A percentile compares a stretch with the other conserved stretches of the same genome.
phyloP scores from a whole-genome alignment of 495 filamentous ascomycete species.

The Xylaria telfairii region DNA sequence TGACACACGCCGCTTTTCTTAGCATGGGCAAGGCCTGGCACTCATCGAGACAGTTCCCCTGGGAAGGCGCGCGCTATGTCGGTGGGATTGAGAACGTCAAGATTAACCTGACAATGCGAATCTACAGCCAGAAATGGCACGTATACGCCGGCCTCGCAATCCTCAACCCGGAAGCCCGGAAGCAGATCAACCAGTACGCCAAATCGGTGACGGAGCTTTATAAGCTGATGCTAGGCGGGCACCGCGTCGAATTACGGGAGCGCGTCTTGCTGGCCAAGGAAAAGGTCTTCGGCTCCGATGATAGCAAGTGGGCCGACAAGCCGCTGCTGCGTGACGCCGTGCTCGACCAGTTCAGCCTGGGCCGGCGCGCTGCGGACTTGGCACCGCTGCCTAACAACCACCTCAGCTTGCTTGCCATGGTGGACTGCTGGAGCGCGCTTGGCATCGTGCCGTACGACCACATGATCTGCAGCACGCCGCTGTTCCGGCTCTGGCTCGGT shows the following conservation, averaged over 20 bases:
- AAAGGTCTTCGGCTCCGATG: constrained; percentile 73
- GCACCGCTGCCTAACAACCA: constrained; percentile 83
- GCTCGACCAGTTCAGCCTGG: constrained; percentile 83
- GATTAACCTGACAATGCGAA: constrained; percentile 95
- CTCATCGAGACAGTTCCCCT: constrained; percentile 90
- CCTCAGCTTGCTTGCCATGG: constrained; percentile 93
- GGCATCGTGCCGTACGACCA: constrained; percentile 97
- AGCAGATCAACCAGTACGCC: constrained; percentile 94
- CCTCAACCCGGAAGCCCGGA: constrained; percentile 87
- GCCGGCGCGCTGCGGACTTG: constrained; percentile 46
- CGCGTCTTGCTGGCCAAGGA: constrained; percentile 79
- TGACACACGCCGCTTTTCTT: constrained; percentile 95
- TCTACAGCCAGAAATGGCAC: constrained; percentile 99
- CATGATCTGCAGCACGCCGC: constrained; percentile 98
- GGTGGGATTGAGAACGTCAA: constrained; percentile 99
- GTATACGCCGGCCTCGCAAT: constrained; percentile 98
- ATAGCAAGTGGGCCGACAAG: constrained; percentile 60
- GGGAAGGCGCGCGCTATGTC: constrained; percentile 90
- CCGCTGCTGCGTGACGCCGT: constrained; percentile 81
- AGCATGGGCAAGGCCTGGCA: constrained; percentile 98
- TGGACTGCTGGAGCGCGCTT: constrained; percentile 95
- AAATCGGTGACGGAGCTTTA: constrained; percentile 91
- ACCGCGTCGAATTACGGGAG: constrained; percentile 76
- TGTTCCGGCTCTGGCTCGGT: constrained; percentile 97
- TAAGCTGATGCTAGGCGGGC: constrained; percentile 91